phyloP scores from a whole-genome alignment of 2,329 filamentous ascomycete genomes.

The Cylindrodendrum hubeiense region DNA sequence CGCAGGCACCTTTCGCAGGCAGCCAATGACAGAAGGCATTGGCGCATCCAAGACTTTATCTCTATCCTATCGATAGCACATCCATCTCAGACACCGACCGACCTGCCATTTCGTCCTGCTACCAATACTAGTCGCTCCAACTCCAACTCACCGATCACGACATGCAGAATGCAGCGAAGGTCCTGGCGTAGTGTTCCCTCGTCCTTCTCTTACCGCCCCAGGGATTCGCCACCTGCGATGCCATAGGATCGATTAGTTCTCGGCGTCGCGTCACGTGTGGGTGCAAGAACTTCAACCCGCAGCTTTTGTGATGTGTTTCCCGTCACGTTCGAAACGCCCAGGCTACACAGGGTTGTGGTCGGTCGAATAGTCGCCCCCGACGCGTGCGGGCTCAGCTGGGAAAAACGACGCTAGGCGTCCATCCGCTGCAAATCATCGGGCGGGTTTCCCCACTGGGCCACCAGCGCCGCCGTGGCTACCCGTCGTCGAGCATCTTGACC shows the following conservation, averaged over 20 bases:
- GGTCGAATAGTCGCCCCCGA: too few species aligned
- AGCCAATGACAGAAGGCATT: not conserved
- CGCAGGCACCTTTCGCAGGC: too few species aligned
- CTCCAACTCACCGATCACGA: not conserved
- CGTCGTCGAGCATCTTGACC: too few species aligned
- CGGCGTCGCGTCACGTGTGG: not conserved
- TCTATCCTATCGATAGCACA: not conserved
- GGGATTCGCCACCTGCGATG: not conserved
- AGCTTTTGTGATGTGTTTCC: not conserved
- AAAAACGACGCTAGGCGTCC: too few species aligned
- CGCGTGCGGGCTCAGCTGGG: too few species aligned
- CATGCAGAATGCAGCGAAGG: too few species aligned
- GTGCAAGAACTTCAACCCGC: not conserved
- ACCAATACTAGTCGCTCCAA: not conserved
- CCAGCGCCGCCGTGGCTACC: too few species aligned
- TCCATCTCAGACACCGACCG: too few species aligned
- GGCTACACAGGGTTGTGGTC: not conserved
- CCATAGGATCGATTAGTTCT: not conserved
- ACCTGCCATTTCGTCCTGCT: not conserved
- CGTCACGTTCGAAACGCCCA: not conserved
- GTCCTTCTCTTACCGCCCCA: not conserved
- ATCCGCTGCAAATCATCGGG: too few species aligned
- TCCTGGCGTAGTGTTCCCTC: not conserved
- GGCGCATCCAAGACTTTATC: not conserved
- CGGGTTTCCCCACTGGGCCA: too few species aligned